These are phyloP conservation scores for Plasmodium vivax DNA, from an alignment of 169 alveolate genomes.

Conservation along the genomic window DNA sequence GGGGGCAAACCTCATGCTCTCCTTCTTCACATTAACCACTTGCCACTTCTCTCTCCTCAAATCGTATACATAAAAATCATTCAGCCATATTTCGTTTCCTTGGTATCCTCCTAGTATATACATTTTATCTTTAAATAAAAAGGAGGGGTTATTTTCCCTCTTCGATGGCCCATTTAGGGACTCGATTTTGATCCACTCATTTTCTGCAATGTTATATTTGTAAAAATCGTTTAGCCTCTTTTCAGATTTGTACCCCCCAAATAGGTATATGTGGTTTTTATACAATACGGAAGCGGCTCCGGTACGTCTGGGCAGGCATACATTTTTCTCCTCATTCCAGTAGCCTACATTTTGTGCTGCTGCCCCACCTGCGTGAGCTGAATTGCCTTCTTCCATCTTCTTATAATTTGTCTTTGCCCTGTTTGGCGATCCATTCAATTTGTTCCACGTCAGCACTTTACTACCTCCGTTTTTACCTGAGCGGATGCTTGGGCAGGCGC, in stretches of 20 bases:
- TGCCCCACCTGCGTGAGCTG: background rate
- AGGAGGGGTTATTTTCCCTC: slow-evolving; percentile 48
- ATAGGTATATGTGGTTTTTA: slow-evolving; percentile 34
- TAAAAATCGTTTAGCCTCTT: slow-evolving; percentile 35
- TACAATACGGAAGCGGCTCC: slow-evolving; percentile 54
- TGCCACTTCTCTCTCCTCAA: slow-evolving; percentile 21
- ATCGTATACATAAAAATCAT: slow-evolving; percentile 36
- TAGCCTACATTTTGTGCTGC: background rate
- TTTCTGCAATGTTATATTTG: slow-evolving; percentile 37
- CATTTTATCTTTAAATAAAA: slow-evolving; percentile 50
- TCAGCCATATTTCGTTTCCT: slow-evolving; percentile 32
- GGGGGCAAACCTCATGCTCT: slow-evolving; percentile 11
- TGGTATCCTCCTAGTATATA: slow-evolving; percentile 37
- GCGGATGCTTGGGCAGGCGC: background rate
- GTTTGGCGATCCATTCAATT: slow-evolving; percentile 2
- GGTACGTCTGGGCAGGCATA: background rate
- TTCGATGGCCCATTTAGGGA: slow-evolving; percentile 4
- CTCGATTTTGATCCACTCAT: slow-evolving; percentile 15
- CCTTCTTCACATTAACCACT: background rate
- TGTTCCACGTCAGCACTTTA: slow-evolving; percentile 10
- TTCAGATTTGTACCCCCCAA: slow-evolving; percentile 43
- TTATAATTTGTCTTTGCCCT: background rate
- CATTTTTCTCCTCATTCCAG: background rate
- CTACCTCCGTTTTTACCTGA: background rate
- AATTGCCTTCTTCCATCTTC: background rate